Conservation (phyloP, 176 grass and related monocot genomes). For the Ensete glaucum region DNA sequence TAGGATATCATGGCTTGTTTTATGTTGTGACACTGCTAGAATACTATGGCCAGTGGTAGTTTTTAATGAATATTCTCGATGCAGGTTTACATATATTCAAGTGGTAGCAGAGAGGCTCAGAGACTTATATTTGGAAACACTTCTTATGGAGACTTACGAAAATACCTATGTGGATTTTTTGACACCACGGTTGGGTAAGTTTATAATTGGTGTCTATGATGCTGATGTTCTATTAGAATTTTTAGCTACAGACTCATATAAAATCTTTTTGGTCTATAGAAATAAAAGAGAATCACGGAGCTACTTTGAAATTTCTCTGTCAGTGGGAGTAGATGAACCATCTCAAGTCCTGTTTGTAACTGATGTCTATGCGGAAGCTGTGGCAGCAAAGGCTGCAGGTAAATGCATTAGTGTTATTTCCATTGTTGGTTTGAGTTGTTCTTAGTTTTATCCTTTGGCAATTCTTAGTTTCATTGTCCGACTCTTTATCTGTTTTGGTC, state of each 20-base stretch:
- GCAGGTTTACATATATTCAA: conserved; percentile 97
- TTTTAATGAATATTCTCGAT: conserved; percentile 1
- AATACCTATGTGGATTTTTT: conserved; percentile 78
- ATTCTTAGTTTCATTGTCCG: too few relatives aligned
- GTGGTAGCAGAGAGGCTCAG: conserved; percentile 92
- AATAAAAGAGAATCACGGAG: conserved; percentile 85
- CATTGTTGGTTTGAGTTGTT: conserved; percentile 8
- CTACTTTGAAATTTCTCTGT: conserved; percentile 74
- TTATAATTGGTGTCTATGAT: conserved; percentile 14
- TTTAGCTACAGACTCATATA: conserved; percentile 4
- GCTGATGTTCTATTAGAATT: neutral
- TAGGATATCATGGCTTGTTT: neutral
- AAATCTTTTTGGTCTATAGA: conserved; percentile 28
- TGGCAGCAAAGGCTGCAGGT: conserved; percentile 82
- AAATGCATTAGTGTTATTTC: conserved; percentile 14
- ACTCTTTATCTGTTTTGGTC: too few relatives aligned
- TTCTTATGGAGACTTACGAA: conserved; percentile 58
- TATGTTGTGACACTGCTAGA: neutral
- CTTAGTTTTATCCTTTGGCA: neutral
- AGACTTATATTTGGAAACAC: conserved; percentile 91
- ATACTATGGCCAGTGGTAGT: neutral
- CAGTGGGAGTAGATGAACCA: conserved; percentile 70
- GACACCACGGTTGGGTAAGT: conserved; percentile 81
- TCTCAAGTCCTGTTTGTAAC: conserved; percentile 84
- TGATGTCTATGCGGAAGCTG: conserved; percentile 79